These are phyloP conservation scores for Mycena galopus DNA, from an alignment of 768 basidiomycete genomes.

Conservation along the genomic window DNA sequence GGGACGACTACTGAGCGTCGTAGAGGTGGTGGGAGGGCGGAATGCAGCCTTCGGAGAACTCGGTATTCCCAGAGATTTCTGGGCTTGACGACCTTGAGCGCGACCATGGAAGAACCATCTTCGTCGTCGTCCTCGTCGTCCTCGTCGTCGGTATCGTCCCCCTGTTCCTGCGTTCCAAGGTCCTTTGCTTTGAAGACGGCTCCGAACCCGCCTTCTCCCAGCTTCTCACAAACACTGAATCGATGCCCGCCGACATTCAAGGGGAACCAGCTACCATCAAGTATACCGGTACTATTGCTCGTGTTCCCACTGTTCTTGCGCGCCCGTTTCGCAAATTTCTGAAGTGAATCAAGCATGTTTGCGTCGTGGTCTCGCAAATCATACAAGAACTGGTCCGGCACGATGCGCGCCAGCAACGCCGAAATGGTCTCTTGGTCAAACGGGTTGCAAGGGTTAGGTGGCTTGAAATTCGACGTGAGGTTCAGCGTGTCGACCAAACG, in stretches of 20 bases:
- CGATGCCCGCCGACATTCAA: constrained; percentile 73
- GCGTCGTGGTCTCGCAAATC: constrained; percentile 69
- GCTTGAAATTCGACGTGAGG: constrained; percentile 72
- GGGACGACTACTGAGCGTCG: constrained; percentile 81
- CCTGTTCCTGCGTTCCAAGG: constrained; percentile 59
- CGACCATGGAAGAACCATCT: constrained; percentile 71
- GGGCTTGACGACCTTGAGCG: constrained; percentile 93
- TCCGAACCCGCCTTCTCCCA: constrained; percentile 98
- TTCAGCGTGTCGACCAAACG: constrained; percentile 76
- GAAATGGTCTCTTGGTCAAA: constrained; percentile 77
- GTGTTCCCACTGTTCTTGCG: constrained; percentile 58
- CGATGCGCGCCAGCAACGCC: constrained; percentile 73
- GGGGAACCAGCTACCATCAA: constrained; percentile 58
- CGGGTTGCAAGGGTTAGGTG: constrained; percentile 91
- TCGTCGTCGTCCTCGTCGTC: constrained; percentile 66
- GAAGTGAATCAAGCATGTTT: constrained; percentile 73
- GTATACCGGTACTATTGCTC: constrained; percentile 48
- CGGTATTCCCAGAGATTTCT: constrained; percentile 94
- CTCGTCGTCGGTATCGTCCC: constrained; percentile 66
- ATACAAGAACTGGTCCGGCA: constrained; percentile 70
- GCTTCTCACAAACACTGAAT: constrained; percentile 84
- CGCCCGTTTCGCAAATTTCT: constrained; percentile 74
- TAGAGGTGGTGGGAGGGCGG: constrained; percentile 68
- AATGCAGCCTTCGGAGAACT: constrained; percentile 83
- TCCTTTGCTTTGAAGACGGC: constrained; percentile 91